Evolutionary conservation across 2,329 filamentous ascomycete genomes (phyloP).

Genomic region (Colletotrichum horii): DNA sequence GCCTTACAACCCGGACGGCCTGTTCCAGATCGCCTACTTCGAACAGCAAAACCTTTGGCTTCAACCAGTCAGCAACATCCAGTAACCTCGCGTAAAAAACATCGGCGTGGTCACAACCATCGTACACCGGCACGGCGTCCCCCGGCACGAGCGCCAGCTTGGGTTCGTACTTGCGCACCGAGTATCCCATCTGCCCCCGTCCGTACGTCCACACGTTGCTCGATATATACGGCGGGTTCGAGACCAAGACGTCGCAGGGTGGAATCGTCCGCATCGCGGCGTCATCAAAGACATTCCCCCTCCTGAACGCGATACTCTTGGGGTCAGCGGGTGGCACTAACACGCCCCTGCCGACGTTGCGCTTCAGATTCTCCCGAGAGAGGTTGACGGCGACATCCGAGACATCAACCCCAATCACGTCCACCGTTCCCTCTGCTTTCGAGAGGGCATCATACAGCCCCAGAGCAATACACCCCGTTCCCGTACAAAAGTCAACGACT

Average conservation of each 20-base stretch:
- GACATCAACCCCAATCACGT: constrained; percentile 76
- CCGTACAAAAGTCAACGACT: constrained; percentile 87
- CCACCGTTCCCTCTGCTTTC: constrained; percentile 42
- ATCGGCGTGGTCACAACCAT: constrained; percentile 45
- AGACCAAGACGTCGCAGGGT: constrained; percentile 71
- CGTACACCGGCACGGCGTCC: constrained; percentile 30
- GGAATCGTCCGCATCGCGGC: constrained; percentile 35
- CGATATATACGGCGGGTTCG: constrained; percentile 94
- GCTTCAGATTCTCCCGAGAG: constrained; percentile 65
- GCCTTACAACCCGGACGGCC: constrained; percentile 64
- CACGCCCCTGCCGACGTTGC: constrained; percentile 44
- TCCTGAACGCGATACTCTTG: constrained; percentile 46
- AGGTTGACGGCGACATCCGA: constrained; percentile 69
- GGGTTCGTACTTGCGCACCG: constrained; percentile 84
- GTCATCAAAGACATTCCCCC: constrained; percentile 55
- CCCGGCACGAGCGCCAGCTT: constrained; percentile 74
- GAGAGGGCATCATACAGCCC: constrained; percentile 70
- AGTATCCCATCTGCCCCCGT: constrained; percentile 61
- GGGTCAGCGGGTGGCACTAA: constrained; percentile 22
- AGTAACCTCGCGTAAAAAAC: constrained; percentile 74
- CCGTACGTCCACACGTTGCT: constrained; percentile 44
- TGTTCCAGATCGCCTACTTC: constrained; percentile 77
- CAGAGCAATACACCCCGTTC: constrained; percentile 88
- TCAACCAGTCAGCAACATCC: constrained; percentile 52
- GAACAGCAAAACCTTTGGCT: constrained; percentile 64